Conservation (phyloP, 2,329 filamentous ascomycete species). For the Proliferodiscus dingleyae region DNA sequence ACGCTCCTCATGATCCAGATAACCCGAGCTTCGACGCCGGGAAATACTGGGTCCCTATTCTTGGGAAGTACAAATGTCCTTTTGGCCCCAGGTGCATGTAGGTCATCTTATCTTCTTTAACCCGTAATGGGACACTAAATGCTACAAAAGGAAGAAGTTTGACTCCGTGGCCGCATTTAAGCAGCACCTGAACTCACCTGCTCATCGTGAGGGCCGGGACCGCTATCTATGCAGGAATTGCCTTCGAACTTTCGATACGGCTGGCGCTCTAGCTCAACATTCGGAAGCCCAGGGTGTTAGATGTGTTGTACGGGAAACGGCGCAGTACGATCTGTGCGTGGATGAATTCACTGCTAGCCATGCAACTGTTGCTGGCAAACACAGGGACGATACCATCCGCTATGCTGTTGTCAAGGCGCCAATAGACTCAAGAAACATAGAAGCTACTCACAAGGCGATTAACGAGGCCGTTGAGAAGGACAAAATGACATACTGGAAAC, state of each 20-base stretch:
- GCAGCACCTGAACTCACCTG: slow-evolving; percentile 41
- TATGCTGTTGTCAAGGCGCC: slow-evolving; percentile 25
- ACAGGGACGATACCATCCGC: slow-evolving; percentile 33
- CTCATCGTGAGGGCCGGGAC: slow-evolving; percentile 35
- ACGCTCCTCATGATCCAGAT: neutral
- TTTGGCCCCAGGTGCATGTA: neutral
- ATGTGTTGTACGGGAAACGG: slow-evolving; percentile 41
- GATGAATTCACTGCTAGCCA: slow-evolving; percentile 37
- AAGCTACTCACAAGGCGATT: neutral
- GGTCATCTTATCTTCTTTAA: neutral
- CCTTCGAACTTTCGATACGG: slow-evolving; percentile 36
- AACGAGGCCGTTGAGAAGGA: neutral
- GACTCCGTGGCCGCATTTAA: slow-evolving; percentile 12
- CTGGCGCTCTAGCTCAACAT: slow-evolving; percentile 43
- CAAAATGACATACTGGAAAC: slow-evolving; percentile 6
- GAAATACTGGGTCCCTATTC: neutral
- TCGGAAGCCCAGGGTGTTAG: slow-evolving; percentile 39
- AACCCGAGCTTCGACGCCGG: neutral
- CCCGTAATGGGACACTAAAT: neutral
- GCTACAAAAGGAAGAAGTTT: slow-evolving; percentile 12
- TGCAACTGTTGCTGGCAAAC: slow-evolving; percentile 22
- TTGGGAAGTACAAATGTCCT: neutral
- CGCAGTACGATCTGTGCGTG: slow-evolving; percentile 36
- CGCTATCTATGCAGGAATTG: slow-evolving; percentile 47
- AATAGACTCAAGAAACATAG: neutral